phyloP scores from a whole-genome alignment of 2,329 filamentous ascomycete species.

The Aspergillus ruber region DNA sequence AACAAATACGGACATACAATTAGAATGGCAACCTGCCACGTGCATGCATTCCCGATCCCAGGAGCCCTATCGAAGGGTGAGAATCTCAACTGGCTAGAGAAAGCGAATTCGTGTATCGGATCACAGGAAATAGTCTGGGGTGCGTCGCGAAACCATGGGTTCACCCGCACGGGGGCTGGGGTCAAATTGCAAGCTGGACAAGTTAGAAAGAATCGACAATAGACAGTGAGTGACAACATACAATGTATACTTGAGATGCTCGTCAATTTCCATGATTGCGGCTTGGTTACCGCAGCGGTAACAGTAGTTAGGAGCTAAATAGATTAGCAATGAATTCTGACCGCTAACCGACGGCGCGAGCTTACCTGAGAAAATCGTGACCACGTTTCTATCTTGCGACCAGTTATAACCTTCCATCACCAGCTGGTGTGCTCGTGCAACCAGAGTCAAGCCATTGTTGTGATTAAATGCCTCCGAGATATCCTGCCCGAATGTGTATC shows the following conservation, averaged over 20 bases:
- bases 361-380: constrained; percentile 94
- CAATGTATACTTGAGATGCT: constrained; percentile 99
- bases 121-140: constrained; percentile 97
- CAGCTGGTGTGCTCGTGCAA: constrained; percentile 90
- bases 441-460: constrained; percentile 82
- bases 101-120: constrained; percentile 27
- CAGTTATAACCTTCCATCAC: constrained; percentile 99
- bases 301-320: constrained; percentile 76
- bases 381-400: constrained; percentile 96
- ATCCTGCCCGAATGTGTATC: constrained; percentile 90
- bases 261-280: constrained; percentile 99
- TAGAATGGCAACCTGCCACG: constrained; percentile 22
- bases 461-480: constrained; percentile 97
- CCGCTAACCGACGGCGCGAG: constrained; percentile 7
- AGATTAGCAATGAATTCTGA: constrained; percentile 18
- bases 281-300: constrained; percentile 98
- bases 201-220: constrained; percentile 4
- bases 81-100: constrained; percentile 14
- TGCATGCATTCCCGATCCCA: constrained; percentile 24
- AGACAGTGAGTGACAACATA: constrained; percentile 48
- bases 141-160: constrained; percentile 96
- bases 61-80: constrained; percentile 21
- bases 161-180: constrained; percentile 95
- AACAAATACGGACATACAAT: constrained; percentile 32
- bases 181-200: constrained; percentile 87